Base-by-base conservation (phyloP, 192 early-diverging fungal species). In the Backusella australiensis region DNA sequence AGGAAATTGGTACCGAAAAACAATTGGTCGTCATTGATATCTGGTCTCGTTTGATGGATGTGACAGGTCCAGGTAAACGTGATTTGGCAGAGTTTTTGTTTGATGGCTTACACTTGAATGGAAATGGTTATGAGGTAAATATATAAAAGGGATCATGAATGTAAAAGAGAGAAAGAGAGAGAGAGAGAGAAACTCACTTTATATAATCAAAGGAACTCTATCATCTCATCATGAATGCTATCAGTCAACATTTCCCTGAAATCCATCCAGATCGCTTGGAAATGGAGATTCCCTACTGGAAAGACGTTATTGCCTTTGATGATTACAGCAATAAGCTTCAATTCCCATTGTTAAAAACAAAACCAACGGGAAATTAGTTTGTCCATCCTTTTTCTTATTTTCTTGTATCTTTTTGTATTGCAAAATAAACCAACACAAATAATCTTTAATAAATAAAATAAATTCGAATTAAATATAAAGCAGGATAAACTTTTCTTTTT, bases 61-160 rank as follows among this genome's bases (percentile, higher is more conserved):
- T 77, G 38, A 85, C 85, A 0, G 56, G 56, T 63, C 56, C 23
- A 14, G 75, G 70, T 3, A 72, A 72, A n/a, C 42, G 56, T 0
- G 74, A 74, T 38, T 75, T 82, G 0, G 68, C 74, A 6, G 78
- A 86, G 15, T 82, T 81, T 70, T 41, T 91, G 12, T 67, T 49
- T 3, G 91, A 93, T 73, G 91, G 91, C 1, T 34, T 93, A 3
- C 90, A 91, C 66, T 75, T 93, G 17, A 85, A 77, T 41, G 49
- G 81, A 9, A 78, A 82, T 32, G 91, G 90, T 19, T 89, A 90
- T 63, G 35, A 86, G 78, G 87, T 85, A 78, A 74, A 9, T n/a
- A 63, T 63, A 29, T 4, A 9, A 63, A 23, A 56, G 32, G 32
- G 2, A 32, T 32, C 32, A 32, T 32, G 32, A 32, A 32, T 32